Base-by-base conservation (phyloP, 371 early-diverging fungal genomes). In the Mortierella sp. region DNA sequence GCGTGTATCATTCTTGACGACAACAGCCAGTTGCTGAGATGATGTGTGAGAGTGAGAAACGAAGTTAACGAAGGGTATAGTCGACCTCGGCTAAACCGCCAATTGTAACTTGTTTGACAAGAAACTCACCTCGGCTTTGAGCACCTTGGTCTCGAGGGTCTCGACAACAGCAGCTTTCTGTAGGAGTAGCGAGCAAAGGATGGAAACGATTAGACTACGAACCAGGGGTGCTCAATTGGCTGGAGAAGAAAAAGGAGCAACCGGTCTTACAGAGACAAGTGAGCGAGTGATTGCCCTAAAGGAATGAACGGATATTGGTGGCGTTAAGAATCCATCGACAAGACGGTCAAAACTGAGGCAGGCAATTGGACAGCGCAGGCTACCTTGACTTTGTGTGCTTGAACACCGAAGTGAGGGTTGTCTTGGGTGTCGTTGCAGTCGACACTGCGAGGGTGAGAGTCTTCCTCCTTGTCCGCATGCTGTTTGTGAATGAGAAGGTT, bases 371-470 rank as follows among this genome's bases (percentile, higher is more conserved):
- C 10, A 51, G 59, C 21, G 16, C 21, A 14, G 0, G 55, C 31
- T 75, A 84, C 85, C 85, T 84, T 53, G 85, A 69, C 70, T 84
- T 84, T n/a, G 85, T 71, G 34, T 64, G 71, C 37, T 84, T 84
- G 48, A 84, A 84, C 24, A 71, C 73, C 3, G 85, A 57, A 10
- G 78, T 64, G 28, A 84, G 44, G 5, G 28, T 71, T 16, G 85
- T 81, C 51, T 76, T 81, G 24, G 76, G 75, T 44, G 57, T 14
- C 5, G 79, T 16, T 28, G 73, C 10, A 1, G 70, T 46, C 44
- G 46, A 59, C 21, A 55, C 16, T 19, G 76, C 64, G 10, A 59
- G 46, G 31, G 71, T 16, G 4, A 76, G 50, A 19, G 80, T 70
- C n/a, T 46, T 69, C 31, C 73, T 54, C n/a, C 81, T 71, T 9